Evolutionary conservation across 176 grass and related monocot genomes (phyloP), one percentile per base, ranked within the genome.

Genomic region (Carex cristatella): DNA sequence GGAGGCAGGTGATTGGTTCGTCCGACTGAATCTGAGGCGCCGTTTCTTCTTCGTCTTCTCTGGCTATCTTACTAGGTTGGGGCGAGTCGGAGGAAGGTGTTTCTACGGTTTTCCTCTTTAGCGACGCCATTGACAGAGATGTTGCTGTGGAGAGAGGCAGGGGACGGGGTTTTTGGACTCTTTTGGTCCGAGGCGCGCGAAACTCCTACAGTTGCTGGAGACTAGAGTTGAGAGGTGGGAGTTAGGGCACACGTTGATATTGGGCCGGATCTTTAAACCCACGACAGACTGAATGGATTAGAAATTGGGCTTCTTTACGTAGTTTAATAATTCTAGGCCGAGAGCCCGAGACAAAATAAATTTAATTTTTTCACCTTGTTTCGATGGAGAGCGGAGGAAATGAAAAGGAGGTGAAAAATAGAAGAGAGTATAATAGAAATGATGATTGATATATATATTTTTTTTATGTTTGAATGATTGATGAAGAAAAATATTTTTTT

Each of bases 1-100:
- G 95, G 86, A 98, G 88, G 86, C 95, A 98, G 16, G 86, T 81
- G 61, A 90, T 74, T 28, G 75, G 86, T 86, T 94, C 91, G 61
- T 65, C 54, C 0, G 57, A 64, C 56, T 40, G 64, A 19, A 63
- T 64, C 5, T 51, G 42, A 49, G 9, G 1, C 31, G 69, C 79
- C 15, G 70, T 19, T 7, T 30, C 16, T 35, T 57, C 0, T 13
- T 46, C 51, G 15, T 61, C 78, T 16, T 61, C 56, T 42, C 65
- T 87, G 33, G 40, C 64, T 5, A 73, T 15, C 60, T 93, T 98
- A 63, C 71, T 84, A 16, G 79, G 86, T 13, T 85, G 70, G 1
- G 54, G 57, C 9, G 30, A 10, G 0, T 85, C 86, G 65, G 64
- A 32, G 1, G 31, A 4, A 10, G 83, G 38, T 30, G 49, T 71